These are phyloP conservation scores for Sugiyamaella lignohabitans DNA, from an alignment of 805 yeast genomes.

Conservation along the genomic window DNA sequence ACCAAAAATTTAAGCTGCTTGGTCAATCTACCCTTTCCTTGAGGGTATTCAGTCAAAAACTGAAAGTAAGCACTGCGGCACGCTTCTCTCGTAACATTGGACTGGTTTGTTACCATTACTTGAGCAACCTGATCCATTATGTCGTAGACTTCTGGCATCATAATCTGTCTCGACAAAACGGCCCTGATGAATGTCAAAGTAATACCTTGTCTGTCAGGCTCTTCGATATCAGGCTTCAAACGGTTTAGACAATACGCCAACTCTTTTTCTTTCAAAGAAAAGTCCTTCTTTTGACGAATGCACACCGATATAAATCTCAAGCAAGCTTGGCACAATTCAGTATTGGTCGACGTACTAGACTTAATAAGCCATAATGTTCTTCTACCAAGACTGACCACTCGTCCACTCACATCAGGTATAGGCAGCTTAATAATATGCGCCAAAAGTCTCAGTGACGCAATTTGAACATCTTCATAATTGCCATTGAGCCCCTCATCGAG, in stretches of 20 bases:
- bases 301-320: conserved; percentile 67
- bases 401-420: conserved; percentile 45
- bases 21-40: conserved; percentile 76
- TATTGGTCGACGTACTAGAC: conserved; percentile 69
- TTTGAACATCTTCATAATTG: conserved; percentile 70
- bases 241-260: conserved; percentile 65
- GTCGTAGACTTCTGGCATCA: conserved; percentile 86
- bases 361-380: conserved; percentile 48
- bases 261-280: conserved; percentile 62
- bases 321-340: conserved; percentile 74
- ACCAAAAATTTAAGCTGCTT: conserved; percentile 77
- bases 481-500: conserved; percentile 55
- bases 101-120: conserved; percentile 85
- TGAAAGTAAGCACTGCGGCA: conserved; percentile 77
- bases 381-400: conserved; percentile 23
- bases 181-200: conserved; percentile 82
- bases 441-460: conserved; percentile 59
- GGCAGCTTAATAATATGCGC: conserved; percentile 55
- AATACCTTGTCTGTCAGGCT: conserved; percentile 80
- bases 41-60: conserved; percentile 91
- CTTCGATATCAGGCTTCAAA: conserved; percentile 80
- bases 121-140: conserved; percentile 72
- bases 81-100: conserved; percentile 73
- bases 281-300: conserved; percentile 60
- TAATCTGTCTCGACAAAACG: conserved; percentile 61